phyloP scores from a whole-genome alignment of 805 yeast genomes.

The Suhomyces pyralidae region DNA sequence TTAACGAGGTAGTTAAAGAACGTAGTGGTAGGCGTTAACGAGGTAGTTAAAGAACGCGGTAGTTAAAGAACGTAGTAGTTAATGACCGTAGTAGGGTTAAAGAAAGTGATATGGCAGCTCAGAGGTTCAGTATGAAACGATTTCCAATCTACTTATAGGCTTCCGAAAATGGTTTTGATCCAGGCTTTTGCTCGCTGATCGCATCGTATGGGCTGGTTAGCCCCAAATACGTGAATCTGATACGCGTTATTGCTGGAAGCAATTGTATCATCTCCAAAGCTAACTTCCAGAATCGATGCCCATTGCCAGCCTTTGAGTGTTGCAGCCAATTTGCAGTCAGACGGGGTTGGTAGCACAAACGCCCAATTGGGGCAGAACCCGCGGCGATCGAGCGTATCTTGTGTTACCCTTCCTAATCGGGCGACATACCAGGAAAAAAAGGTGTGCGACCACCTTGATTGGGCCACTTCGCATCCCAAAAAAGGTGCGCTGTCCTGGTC shows the following conservation, averaged over 20 bases:
- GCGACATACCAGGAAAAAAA: not conserved
- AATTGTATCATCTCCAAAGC: not conserved
- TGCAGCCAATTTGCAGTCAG: not conserved
- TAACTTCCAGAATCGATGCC: not conserved
- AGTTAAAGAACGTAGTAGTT: not conserved
- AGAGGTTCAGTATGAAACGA: not conserved
- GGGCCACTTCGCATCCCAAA: not conserved
- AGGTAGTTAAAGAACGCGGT: no score
- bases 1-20: no score
- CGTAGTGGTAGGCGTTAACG: no score
- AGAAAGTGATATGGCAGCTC: not conserved
- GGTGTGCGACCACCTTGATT: not conserved
- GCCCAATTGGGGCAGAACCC: slow-evolving; percentile 1
- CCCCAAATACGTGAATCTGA: not conserved
- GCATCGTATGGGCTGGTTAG: not conserved
- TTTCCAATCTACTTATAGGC: not conserved
- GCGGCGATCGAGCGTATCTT: not conserved
- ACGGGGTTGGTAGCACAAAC: not conserved
- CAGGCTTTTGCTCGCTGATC: not conserved
- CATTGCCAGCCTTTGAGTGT: not conserved
- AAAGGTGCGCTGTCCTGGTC: not conserved
- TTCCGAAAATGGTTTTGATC: not conserved
- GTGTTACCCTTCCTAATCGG: not conserved
- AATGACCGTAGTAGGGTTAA: not conserved
- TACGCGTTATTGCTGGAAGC: not conserved